Conservation (phyloP, 805 yeast genomes). For the Ogataea chonburiensis region DNA sequence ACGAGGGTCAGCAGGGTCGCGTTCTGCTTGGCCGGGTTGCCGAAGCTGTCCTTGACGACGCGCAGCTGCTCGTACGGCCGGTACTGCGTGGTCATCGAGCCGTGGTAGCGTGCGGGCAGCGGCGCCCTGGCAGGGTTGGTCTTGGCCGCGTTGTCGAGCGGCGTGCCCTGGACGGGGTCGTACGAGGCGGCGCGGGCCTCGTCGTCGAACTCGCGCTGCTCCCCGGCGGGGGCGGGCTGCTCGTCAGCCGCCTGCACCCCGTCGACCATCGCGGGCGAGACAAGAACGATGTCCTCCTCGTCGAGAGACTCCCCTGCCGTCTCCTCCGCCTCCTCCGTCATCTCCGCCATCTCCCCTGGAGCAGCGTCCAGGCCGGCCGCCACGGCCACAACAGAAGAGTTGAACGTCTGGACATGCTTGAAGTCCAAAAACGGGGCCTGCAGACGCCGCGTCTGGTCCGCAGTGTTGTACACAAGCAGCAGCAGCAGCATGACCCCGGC, state of each 20-base stretch:
- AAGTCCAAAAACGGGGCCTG: slow-evolving; percentile 6
- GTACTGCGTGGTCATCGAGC: slow-evolving; percentile 23
- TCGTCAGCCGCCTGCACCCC: too few species aligned
- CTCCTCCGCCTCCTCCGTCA: too few species aligned
- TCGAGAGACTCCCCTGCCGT: too few species aligned
- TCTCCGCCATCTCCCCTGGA: too few species aligned
- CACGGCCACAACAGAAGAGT: too few species aligned
- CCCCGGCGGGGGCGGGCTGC: too few species aligned
- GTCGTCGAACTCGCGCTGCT: too few species aligned
- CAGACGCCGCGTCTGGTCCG: slow-evolving; percentile 6
- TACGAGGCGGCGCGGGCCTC: too few species aligned
- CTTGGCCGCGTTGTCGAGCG: slow-evolving; percentile 21
- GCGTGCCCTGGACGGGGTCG: slow-evolving; percentile 15
- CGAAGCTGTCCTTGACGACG: slow-evolving; percentile 15
- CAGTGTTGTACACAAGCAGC: slow-evolving; percentile 7
- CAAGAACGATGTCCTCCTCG: too few species aligned
- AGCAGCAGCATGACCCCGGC: slow-evolving; percentile 4
- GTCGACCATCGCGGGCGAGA: too few species aligned
- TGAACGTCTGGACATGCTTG: slow-evolving; percentile 10
- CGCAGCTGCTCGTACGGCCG: slow-evolving; percentile 28
- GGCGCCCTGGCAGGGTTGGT: slow-evolving; percentile 26
- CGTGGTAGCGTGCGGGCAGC: slow-evolving; percentile 21
- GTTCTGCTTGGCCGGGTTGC: slow-evolving; percentile 38
- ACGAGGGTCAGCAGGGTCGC: slow-evolving; percentile 60
- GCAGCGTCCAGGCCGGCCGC: too few species aligned